Base-by-base conservation (phyloP, 1,284 basidiomycete species). In the Leccinum olivaceoglutinosum region DNA sequence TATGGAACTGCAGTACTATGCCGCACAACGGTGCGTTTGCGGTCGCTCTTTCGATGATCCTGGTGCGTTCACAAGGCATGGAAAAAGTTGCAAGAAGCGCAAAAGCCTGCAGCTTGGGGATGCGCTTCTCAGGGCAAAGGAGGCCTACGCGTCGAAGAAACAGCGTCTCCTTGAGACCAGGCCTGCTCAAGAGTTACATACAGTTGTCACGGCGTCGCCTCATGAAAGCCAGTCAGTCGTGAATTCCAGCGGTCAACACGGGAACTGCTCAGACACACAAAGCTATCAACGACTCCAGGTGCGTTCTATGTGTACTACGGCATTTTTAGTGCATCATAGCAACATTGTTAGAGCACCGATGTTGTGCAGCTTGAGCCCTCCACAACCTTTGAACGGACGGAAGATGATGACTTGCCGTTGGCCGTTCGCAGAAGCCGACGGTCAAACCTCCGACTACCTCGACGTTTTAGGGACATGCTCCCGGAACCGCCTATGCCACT, bases 71-170 rank as follows among this genome's bases (percentile, higher is more conserved):
- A 57, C 34, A 57, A 38, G 34, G 11, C 55, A 57, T 21, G 34
- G 55, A 57, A 57, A 57, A 57, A 57, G 55, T 34, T 57, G 55
- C 34, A 57, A 57, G 55, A 57, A 57, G 18, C 29, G 34, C 55
- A 57, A 57, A 57, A 57, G 34, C n/a, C n/a, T n/a, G 55, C 55
- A 57, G 34, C 55, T 57, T 18, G 32, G 18, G 34, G 32, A 55
- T 38, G 34, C 32, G 34, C 55, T 57, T 57, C 34, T 57, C 34
- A 57, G 34, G 55, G 55, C 55, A 57, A 57, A 38, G 55, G 55
- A 57, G 6, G 34, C 34, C 32, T 8, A 57, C 1, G 25, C 54
- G 25, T 34, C 29, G 54, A 55, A 55, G 54, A 55, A 55, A 55
- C 21, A 55, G 25, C 21, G 29, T 55, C 54, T 55, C 54, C 38